phyloP scores from a whole-genome alignment of 306 rosid genomes.

The Hippophae tibetana region DNA sequence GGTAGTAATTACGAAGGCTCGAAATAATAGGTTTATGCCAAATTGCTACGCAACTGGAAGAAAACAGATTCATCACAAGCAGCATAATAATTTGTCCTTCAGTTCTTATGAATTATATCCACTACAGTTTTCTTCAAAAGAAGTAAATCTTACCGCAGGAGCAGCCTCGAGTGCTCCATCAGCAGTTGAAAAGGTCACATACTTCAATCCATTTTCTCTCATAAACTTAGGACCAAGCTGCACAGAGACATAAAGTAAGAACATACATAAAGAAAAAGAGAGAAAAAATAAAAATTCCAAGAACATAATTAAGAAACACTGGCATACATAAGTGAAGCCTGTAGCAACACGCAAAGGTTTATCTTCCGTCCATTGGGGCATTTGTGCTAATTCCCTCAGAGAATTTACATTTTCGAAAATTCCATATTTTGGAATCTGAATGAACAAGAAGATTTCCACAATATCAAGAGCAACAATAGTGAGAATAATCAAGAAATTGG shows the following conservation, averaged over 20 bases:
- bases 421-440: constrained; percentile 85
- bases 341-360: constrained; percentile 90
- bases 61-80: too few species aligned
- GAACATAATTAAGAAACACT: constrained; percentile 2
- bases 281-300: constrained; percentile 11
- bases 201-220: constrained; percentile 64
- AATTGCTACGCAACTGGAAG: too few species aligned
- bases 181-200: constrained; percentile 81
- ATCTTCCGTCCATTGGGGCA: constrained; percentile 80
- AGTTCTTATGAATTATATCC: not conserved
- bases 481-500: too few species aligned
- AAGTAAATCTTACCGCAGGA: constrained; percentile 62
- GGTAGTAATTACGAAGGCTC: too few species aligned
- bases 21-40: too few species aligned
- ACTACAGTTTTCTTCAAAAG: not conserved
- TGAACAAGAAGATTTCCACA: constrained; percentile 9
- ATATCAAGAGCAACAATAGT: not conserved
- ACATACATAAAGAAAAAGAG: not conserved
- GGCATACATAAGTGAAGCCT: constrained; percentile 74
- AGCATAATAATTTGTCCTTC: too few species aligned
- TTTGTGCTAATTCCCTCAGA: constrained; percentile 55
- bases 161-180: constrained; percentile 99
- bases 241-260: not conserved
- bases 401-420: constrained; percentile 82
- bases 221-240: constrained; percentile 92